phyloP scores from a whole-genome alignment of 2,329 filamentous ascomycete genomes.

The Fusarium pseudoanthophilum region DNA sequence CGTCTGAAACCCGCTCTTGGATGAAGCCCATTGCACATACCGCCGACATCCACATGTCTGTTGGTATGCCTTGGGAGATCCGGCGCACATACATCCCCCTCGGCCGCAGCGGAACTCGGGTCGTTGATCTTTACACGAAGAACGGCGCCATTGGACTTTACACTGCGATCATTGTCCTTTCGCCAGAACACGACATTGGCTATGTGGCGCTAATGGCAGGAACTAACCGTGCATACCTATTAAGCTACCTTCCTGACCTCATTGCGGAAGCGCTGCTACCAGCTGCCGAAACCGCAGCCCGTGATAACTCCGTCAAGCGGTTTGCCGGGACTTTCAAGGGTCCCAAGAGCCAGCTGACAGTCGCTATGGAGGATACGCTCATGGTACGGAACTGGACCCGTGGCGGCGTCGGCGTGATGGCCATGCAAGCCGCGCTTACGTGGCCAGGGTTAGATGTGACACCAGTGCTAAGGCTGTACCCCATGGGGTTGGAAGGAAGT shows the following conservation, averaged over 20 bases:
- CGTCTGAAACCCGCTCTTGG: background rate
- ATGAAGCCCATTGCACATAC: slow-evolving; percentile 12
- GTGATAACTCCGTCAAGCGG: fast-evolving
- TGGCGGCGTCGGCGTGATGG: background rate
- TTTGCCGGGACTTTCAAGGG: background rate
- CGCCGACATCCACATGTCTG: background rate
- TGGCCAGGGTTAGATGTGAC: background rate
- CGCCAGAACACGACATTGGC: background rate
- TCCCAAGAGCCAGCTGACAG: background rate
- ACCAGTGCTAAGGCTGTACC: background rate
- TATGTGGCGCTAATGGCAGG: background rate
- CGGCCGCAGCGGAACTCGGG: background rate
- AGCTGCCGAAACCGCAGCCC: background rate
- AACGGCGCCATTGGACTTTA: slow-evolving; percentile 1
- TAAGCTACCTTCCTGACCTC: background rate
- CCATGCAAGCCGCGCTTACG: background rate
- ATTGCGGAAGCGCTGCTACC: background rate
- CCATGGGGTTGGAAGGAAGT: background rate
- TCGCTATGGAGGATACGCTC: background rate
- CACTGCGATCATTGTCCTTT: background rate
- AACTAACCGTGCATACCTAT: background rate
- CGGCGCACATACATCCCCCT: background rate
- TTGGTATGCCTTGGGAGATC: slow-evolving; percentile 27
- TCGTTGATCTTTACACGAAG: slow-evolving; percentile 10
- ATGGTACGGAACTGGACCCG: slow-evolving; percentile 11